phyloP scores from a whole-genome alignment of 140 eudicot species.

The Cichorium intybus region DNA sequence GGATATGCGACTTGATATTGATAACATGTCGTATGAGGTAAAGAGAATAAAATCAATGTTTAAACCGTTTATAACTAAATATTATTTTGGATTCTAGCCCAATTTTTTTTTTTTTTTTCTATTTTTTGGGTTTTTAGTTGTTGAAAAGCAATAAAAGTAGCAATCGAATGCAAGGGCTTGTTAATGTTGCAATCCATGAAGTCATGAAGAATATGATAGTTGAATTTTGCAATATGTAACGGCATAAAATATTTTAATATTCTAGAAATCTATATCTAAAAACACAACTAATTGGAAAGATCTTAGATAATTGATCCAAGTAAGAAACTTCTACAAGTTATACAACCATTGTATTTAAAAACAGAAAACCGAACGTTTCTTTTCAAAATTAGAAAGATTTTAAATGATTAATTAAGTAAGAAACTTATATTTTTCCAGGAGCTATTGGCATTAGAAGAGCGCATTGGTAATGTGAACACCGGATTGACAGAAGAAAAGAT shows the following conservation, averaged over 20 bases:
- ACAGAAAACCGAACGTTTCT: not conserved
- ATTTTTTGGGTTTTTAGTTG: too few species aligned
- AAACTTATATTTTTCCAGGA: slow-evolving; percentile 44
- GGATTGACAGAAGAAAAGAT: slow-evolving; percentile 79
- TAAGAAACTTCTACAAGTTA: not conserved
- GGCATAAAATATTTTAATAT: not conserved
- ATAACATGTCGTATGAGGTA: slow-evolving; percentile 98
- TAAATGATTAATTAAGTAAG: not conserved
- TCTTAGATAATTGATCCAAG: not conserved
- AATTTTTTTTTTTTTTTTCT: too few species aligned
- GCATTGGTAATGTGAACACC: slow-evolving; percentile 84
- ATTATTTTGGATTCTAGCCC: too few species aligned
- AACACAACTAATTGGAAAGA: not conserved
- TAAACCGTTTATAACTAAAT: not conserved
- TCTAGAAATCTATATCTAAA: too few species aligned
- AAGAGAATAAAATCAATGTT: not conserved
- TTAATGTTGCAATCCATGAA: not conserved
- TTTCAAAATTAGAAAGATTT: too few species aligned
- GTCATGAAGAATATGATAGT: not conserved
- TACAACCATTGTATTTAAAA: not conserved
- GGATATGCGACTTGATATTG: slow-evolving; percentile 94
- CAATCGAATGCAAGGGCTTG: not conserved
- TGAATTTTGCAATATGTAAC: not conserved
- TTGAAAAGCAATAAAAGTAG: not conserved
- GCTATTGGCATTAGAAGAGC: slow-evolving; percentile 90